Conservation (phyloP, 768 basidiomycete genomes). For the Kwoniella europaea region DNA sequence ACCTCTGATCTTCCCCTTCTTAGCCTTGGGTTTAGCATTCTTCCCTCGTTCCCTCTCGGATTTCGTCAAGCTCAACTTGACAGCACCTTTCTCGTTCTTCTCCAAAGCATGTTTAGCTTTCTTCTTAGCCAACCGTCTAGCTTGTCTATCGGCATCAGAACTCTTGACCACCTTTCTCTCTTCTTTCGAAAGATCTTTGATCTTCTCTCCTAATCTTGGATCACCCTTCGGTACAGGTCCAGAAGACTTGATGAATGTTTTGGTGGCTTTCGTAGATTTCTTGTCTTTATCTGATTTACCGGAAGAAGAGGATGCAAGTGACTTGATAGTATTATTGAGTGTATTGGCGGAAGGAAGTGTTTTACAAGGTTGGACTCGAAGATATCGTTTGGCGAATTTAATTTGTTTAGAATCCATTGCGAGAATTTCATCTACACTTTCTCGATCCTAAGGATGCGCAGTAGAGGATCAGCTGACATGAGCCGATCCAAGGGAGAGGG, state of each 20-base stretch:
- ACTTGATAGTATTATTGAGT: constrained; percentile 36
- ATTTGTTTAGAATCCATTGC: constrained; percentile 76
- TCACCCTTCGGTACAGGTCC: constrained; percentile 73
- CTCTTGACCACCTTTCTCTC: constrained; percentile 84
- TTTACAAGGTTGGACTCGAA: constrained; percentile 90
- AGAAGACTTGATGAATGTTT: constrained; percentile 7
- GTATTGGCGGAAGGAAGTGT: constrained; percentile 61
- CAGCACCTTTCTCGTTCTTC: constrained; percentile 50
- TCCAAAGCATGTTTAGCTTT: constrained; percentile 61
- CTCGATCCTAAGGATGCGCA: constrained; percentile 68
- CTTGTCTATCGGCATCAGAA: constrained; percentile 76
- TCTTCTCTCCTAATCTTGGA: constrained; percentile 75
- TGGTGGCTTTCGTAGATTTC: constrained; percentile 26
- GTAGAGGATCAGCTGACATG: neutral
- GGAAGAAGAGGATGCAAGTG: constrained; percentile 31
- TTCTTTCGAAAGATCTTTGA: constrained; percentile 78
- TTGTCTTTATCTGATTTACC: neutral
- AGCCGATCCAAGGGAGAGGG: constrained; percentile 59
- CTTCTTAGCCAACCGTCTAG: constrained; percentile 87
- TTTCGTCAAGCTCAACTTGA: constrained; percentile 51
- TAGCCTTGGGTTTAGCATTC: constrained; percentile 50
- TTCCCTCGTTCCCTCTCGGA: constrained; percentile 37
- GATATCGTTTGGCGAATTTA: constrained; percentile 89
- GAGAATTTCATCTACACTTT: constrained; percentile 89
- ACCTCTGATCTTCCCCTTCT: constrained; percentile 58